Evolutionary conservation across 768 basidiomycete species (phyloP), one percentile per base, ranked within the genome.

Genomic region (Austroboletus eburneus): DNA sequence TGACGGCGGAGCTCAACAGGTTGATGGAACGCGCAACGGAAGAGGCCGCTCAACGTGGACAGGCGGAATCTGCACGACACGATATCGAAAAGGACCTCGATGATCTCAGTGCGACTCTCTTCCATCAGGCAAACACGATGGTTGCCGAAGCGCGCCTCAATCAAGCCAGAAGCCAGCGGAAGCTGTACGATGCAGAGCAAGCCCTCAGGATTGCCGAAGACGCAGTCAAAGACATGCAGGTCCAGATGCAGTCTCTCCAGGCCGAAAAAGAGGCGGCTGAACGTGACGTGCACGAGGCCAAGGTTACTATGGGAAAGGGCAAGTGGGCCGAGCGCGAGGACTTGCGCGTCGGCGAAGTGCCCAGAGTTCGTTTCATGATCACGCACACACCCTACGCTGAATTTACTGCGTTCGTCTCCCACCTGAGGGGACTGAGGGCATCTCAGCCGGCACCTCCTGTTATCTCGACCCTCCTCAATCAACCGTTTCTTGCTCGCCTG

Each of bases 21-120:
- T 72, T 99, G 49, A 97, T 97, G 83, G 89, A 93, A 57, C 87
- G 84, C 52, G 85, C 93, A n/a, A 90, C 91, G 17, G 91, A 95
- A 58, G 95, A 96, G 69, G 92, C 94, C 13, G 83, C 90, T 2
- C 80, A 85, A 54, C 79, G 95, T 13, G 93, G 92, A 12, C 85
- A 91, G 64, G 94, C 94, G 1, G 94, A 95, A 66, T 80, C 73
- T 41, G 92, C 91, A 5, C 79, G 85, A 27, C 71, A 64, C 1
- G 81, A 81, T 52, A 95, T 99, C 42, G 95, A 99, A 72, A 82
- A 86, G 69, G 95, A 99, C 51, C 72, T 99, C 42, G 93, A 96
- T 62, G 91, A 95, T 64, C 82, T 99, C 50, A 92, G 92, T 51
- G 91, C 92, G 14, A 79, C 72, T 39, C 72, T 99, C 16, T 99